Conservation (phyloP, 2,329 filamentous ascomycete species). For the Botrytis fragariae region DNA sequence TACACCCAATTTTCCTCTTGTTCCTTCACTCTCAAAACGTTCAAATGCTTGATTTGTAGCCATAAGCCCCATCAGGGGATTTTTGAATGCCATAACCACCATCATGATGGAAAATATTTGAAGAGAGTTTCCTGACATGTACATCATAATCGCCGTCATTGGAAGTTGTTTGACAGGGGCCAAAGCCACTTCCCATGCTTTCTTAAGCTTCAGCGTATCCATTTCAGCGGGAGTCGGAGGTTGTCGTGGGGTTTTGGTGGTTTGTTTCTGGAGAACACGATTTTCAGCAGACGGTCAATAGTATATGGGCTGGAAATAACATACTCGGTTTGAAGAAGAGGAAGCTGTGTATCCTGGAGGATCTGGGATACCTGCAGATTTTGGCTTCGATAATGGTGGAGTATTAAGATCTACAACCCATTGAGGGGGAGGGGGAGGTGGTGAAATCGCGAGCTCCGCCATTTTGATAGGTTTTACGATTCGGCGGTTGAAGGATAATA, state of each 20-base stretch:
- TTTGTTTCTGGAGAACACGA: slow-evolving; percentile 38
- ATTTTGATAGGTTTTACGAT: background rate
- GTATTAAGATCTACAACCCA: slow-evolving; percentile 82
- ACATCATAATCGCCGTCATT: slow-evolving; percentile 99
- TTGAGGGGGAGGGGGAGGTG: slow-evolving; percentile 56
- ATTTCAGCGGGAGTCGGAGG: slow-evolving; percentile 78
- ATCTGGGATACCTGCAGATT: slow-evolving; percentile 69
- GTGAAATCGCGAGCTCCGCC: slow-evolving; percentile 18
- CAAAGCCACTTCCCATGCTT: slow-evolving; percentile 96
- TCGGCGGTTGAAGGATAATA: background rate
- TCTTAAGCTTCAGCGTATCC: slow-evolving; percentile 95
- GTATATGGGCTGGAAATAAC: slow-evolving; percentile 11
- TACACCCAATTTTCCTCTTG: slow-evolving; percentile 67
- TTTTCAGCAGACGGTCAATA: background rate
- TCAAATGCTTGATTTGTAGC: slow-evolving; percentile 85
- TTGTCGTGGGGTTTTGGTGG: slow-evolving; percentile 51
- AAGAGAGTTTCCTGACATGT: slow-evolving; percentile 98
- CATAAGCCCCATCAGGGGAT: slow-evolving; percentile 80
- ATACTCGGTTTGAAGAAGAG: slow-evolving; percentile 55
- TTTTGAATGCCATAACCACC: slow-evolving; percentile 99
- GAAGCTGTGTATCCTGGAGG: slow-evolving; percentile 75
- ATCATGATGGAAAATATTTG: slow-evolving; percentile 99
- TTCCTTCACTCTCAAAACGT: slow-evolving; percentile 82
- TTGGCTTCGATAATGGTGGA: slow-evolving; percentile 63
- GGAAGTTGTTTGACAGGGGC: slow-evolving; percentile 90